Conservation (phyloP, 1,284 basidiomycete genomes). For the Trichosporon faecale region DNA sequence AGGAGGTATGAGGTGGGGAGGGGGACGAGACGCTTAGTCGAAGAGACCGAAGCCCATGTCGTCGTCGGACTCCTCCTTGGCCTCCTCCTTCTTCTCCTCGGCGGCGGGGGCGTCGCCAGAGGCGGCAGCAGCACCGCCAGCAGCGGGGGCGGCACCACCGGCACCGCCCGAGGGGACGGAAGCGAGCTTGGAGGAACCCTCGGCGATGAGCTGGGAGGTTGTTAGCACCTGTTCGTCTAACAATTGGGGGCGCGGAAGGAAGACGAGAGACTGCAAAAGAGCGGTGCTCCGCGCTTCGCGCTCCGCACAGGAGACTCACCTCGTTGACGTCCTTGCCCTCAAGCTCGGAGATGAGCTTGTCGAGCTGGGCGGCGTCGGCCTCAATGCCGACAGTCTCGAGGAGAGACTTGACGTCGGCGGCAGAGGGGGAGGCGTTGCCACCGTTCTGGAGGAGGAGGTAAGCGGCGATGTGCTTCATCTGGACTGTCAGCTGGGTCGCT, state of each 20-base stretch:
- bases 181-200: slow-evolving; percentile 88
- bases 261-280: not conserved
- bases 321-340: slow-evolving; percentile 84
- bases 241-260: not conserved
- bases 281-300: not conserved
- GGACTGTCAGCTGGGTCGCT: slow-evolving; percentile 10
- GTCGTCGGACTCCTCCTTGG: slow-evolving; percentile 53
- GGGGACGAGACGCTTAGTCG: slow-evolving; percentile 61
- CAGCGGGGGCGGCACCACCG: slow-evolving; percentile 46
- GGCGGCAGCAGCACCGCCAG: slow-evolving; percentile 54
- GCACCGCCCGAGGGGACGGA: slow-evolving; percentile 64
- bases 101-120: slow-evolving; percentile 64
- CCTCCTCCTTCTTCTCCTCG: slow-evolving; percentile 64
- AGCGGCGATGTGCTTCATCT: slow-evolving; percentile 97
- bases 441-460: slow-evolving; percentile 96
- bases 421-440: slow-evolving; percentile 84
- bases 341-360: slow-evolving; percentile 86
- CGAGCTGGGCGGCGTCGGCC: slow-evolving; percentile 77
- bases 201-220: slow-evolving; percentile 71
- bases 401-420: slow-evolving; percentile 84
- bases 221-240: slow-evolving; percentile 7
- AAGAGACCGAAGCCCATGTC: slow-evolving; percentile 80
- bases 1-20: not conserved
- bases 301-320: slow-evolving; percentile 53
- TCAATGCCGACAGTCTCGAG: slow-evolving; percentile 85